Evolutionary conservation across 805 yeast genomes (phyloP).

Genomic region (Saccharomycopsis sp.): DNA sequence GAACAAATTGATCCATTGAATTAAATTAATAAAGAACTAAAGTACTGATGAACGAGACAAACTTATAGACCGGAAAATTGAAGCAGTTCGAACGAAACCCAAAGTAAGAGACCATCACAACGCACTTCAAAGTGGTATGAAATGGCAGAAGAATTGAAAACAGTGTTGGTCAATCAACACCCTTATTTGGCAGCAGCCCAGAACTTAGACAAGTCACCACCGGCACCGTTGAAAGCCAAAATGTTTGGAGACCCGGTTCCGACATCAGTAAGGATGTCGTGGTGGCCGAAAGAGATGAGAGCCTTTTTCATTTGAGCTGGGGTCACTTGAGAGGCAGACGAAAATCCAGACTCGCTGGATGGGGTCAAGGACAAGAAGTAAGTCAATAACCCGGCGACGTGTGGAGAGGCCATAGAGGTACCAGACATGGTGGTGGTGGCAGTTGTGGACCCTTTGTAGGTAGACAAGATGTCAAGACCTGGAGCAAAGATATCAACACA

Average conservation of each 20-base stretch:
- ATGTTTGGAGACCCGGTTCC: conserved; percentile 72
- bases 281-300: conserved; percentile 61
- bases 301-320: conserved; percentile 75
- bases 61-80: too few relatives aligned
- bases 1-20: background rate
- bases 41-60: too few relatives aligned
- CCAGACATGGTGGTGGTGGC: conserved; percentile 86
- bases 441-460: conserved; percentile 68
- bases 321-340: conserved; percentile 40
- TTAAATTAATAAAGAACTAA: background rate
- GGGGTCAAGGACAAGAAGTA: conserved; percentile 87
- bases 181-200: conserved; percentile 33
- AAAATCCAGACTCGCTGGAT: conserved; percentile 54
- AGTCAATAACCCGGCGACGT: conserved; percentile 84
- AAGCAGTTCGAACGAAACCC: too few relatives aligned
- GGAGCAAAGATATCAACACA: conserved; percentile 98
- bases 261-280: conserved; percentile 50
- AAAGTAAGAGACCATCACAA: too few relatives aligned
- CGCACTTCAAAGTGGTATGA: background rate
- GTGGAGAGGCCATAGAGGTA: conserved; percentile 98
- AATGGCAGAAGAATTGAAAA: background rate
- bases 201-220: conserved; percentile 59
- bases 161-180: too few relatives aligned
- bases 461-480: conserved; percentile 81
- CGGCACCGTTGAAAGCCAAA: conserved; percentile 78